Evolutionary conservation across 2,329 filamentous ascomycete genomes (phyloP).

Genomic region (Monascus ruber): DNA sequence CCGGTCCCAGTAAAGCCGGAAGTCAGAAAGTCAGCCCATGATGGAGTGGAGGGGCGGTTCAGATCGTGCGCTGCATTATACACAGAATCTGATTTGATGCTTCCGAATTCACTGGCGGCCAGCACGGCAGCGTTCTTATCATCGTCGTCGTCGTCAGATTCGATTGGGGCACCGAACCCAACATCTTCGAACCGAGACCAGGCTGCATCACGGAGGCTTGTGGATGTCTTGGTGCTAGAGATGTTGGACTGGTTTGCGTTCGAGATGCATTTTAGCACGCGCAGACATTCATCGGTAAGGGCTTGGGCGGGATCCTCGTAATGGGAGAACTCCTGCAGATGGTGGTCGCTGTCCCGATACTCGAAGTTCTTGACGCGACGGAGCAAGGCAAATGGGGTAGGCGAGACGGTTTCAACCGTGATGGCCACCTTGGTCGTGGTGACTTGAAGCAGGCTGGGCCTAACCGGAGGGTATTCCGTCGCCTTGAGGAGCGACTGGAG

Average conservation of each 20-base stretch:
- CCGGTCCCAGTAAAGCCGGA: constrained; percentile 62
- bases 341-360: constrained; percentile 77
- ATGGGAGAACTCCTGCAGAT: constrained; percentile 74
- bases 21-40: constrained; percentile 95
- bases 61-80: constrained; percentile 52
- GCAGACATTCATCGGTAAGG: constrained; percentile 83
- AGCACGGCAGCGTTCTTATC: constrained; percentile 16
- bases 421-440: constrained; percentile 84
- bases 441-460: constrained; percentile 63
- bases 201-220: constrained; percentile 68
- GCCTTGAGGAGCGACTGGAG: constrained; percentile 83
- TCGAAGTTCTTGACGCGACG: constrained; percentile 90
- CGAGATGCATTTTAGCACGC: constrained; percentile 81
- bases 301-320: constrained; percentile 82
- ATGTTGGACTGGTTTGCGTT: constrained; percentile 75
- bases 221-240: constrained; percentile 59
- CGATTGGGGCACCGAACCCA: constrained; percentile 68
- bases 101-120: constrained; percentile 32
- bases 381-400: constrained; percentile 82
- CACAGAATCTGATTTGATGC: constrained; percentile 54
- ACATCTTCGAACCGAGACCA: constrained; percentile 97
- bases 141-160: constrained; percentile 56
- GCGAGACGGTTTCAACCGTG: constrained; percentile 91
- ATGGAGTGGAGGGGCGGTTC: constrained; percentile 82
- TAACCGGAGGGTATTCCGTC: constrained; percentile 83